These are phyloP conservation scores for Coniochaeta prunicola DNA, from an alignment of 2,329 filamentous ascomycete genomes.

Conservation along the genomic window DNA sequence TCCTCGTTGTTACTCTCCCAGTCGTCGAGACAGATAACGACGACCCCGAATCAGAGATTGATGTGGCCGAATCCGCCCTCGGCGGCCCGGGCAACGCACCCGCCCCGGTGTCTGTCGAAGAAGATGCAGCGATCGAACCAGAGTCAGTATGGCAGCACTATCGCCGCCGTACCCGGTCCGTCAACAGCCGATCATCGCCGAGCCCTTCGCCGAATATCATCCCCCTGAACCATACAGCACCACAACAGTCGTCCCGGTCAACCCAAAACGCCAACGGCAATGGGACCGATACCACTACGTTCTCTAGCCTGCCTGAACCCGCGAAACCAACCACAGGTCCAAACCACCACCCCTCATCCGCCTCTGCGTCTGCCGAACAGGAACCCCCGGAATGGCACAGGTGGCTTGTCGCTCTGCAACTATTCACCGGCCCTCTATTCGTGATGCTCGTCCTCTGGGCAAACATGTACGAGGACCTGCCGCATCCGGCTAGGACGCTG, in stretches of 20 bases:
- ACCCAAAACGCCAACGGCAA: background rate
- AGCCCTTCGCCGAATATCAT: conserved; percentile 23
- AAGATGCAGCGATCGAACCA: conserved; percentile 20
- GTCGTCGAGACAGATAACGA: conserved; percentile 70
- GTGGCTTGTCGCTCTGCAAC: conserved; percentile 80
- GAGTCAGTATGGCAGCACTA: conserved; percentile 56
- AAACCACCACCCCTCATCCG: background rate
- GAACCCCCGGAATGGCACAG: conserved; percentile 63
- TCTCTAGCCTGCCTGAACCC: conserved; percentile 4
- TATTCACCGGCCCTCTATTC: conserved; percentile 83
- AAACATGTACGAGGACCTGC: conserved; percentile 52
- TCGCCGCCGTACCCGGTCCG: conserved; percentile 36
- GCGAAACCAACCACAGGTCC: background rate
- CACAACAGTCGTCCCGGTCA: background rate
- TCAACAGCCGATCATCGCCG: conserved; percentile 14
- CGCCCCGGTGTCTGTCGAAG: conserved; percentile 27
- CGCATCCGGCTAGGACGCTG: conserved; percentile 43
- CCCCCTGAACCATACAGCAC: conserved; percentile 12
- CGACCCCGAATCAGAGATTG: conserved; percentile 30
- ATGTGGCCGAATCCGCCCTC: conserved; percentile 18
- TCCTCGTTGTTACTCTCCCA: conserved; percentile 83
- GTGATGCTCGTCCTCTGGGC: conserved; percentile 70
- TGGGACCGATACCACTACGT: background rate
- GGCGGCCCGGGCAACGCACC: conserved; percentile 20
- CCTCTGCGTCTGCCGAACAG: background rate